Conservation (phyloP, 345 rosid genomes). For the Brassica incana region DNA sequence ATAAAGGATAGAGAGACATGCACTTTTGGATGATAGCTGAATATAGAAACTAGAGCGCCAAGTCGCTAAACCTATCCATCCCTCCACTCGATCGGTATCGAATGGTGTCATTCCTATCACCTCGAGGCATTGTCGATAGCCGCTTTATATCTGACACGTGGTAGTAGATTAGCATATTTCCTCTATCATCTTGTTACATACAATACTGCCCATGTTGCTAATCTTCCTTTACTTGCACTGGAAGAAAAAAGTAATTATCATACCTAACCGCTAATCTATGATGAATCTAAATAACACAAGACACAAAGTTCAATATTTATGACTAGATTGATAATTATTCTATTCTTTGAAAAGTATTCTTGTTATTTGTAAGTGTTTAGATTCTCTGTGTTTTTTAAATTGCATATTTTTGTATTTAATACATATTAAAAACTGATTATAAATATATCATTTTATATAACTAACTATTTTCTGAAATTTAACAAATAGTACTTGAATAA, state of each 20-base stretch:
- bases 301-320: not conserved
- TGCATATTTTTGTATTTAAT: too few relatives aligned
- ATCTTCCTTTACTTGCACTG: conserved; percentile 37
- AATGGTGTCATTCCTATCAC: conserved; percentile 24
- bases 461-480: too few relatives aligned
- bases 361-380: not conserved
- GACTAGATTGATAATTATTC: not conserved
- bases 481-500: too few relatives aligned
- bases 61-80: conserved; percentile 26
- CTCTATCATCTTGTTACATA: conserved; percentile 6
- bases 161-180: not conserved
- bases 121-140: conserved; percentile 15
- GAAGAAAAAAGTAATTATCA: conserved; percentile 26
- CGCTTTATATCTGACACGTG: conserved; percentile 33
- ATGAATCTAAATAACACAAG: not conserved
- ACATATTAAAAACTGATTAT: not conserved
- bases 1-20: conserved; percentile 30
- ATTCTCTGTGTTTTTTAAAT: not conserved
- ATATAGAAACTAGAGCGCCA: not conserved
- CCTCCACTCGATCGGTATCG: conserved; percentile 14
- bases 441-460: too few relatives aligned
- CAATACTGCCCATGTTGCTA: conserved; percentile 9
- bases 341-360: not conserved
- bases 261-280: not conserved
- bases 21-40: conserved; percentile 22